phyloP scores from a whole-genome alignment of 768 basidiomycete species.

The Amanita jacksonii region DNA sequence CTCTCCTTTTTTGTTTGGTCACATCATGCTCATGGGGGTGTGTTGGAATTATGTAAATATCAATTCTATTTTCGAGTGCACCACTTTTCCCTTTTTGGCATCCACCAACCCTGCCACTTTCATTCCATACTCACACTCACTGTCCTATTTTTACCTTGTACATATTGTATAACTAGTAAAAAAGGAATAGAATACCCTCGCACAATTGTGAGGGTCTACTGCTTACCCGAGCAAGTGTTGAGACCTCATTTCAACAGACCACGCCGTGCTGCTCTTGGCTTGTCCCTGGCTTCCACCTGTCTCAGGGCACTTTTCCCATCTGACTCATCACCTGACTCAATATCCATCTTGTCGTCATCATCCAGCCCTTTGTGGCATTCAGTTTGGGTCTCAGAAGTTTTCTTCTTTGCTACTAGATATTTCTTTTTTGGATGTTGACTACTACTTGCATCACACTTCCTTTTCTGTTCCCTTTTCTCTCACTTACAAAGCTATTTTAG shows the following conservation, averaged over 20 bases:
- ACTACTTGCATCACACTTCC: background rate
- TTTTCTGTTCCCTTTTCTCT: background rate
- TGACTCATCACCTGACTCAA: slow-evolving; percentile 8
- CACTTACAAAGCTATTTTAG: background rate
- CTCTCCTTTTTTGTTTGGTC: too few species aligned
- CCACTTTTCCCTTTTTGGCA: too few species aligned
- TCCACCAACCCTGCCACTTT: too few species aligned
- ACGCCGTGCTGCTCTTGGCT: background rate
- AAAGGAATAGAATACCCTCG: too few species aligned
- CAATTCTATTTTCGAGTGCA: too few species aligned
- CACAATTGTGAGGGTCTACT: too few species aligned
- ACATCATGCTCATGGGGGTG: too few species aligned
- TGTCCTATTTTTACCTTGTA: too few species aligned
- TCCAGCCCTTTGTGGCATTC: background rate
- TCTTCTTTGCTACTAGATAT: too few species aligned
- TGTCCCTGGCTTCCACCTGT: background rate
- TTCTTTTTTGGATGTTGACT: background rate
- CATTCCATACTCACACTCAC: too few species aligned
- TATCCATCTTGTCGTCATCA: background rate
- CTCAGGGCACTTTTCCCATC: slow-evolving; percentile 8
- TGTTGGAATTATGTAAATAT: too few species aligned
- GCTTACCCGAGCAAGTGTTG: slow-evolving; percentile 7
- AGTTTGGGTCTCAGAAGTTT: background rate
- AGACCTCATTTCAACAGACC: slow-evolving; percentile 2
- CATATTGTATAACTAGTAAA: too few species aligned